phyloP scores from a whole-genome alignment of 768 basidiomycete genomes.

The Hysterangium stoloniferum region DNA sequence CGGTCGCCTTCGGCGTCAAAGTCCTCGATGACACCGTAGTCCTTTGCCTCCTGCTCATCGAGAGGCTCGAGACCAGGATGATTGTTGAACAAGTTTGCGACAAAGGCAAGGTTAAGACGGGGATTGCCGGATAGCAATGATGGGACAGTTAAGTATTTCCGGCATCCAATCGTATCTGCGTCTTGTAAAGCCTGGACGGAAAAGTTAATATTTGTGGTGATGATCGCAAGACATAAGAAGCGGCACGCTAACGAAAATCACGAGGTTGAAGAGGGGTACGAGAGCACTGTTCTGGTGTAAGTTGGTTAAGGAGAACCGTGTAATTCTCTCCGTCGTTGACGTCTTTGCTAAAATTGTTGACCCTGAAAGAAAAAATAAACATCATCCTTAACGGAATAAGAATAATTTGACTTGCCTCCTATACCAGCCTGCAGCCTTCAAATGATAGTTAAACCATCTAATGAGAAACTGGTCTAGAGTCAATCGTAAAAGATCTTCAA shows the following conservation, averaged over 20 bases:
- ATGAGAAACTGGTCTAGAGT: conserved; percentile 96
- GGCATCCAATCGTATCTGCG: conserved; percentile 87
- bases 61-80: conserved; percentile 91
- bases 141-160: conserved; percentile 90
- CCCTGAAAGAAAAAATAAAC: conserved; percentile 39
- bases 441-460: conserved; percentile 99
- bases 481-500: conserved; percentile 88
- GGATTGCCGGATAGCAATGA: conserved; percentile 93
- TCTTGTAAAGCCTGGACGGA: conserved; percentile 76
- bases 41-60: conserved; percentile 89
- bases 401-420: conserved; percentile 49
- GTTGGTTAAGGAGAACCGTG: conserved; percentile 90
- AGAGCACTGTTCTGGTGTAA: conserved; percentile 91
- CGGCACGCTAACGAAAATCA: conserved; percentile 79
- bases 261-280: conserved; percentile 81
- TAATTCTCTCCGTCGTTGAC: conserved; percentile 98
- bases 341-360: conserved; percentile 96
- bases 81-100: conserved; percentile 98
- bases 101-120: conserved; percentile 95
- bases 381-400: too few relatives aligned
- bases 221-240: neutral
- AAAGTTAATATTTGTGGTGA: neutral
- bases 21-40: conserved; percentile 85
- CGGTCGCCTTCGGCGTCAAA: conserved; percentile 99
- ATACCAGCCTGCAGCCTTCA: conserved; percentile 91